Evolutionary conservation across 1,284 basidiomycete genomes (phyloP), one percentile per base, ranked within the genome.

Genomic region (Cryptococcus amylolentus): DNA sequence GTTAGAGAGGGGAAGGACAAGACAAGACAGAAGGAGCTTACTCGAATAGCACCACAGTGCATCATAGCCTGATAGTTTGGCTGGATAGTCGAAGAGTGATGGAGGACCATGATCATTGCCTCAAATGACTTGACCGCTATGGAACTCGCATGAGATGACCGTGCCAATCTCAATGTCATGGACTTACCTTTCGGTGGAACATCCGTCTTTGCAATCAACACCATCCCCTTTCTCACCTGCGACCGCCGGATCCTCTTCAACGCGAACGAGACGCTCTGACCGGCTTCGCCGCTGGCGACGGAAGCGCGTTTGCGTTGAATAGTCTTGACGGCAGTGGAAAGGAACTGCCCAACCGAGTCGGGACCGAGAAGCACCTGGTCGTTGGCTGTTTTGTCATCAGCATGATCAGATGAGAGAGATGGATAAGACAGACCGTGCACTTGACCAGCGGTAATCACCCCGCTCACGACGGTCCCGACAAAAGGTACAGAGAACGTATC

Each of bases 381-480:
- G 35, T 91, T 91, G 6, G 85, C 82, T 68, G 16, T 9, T 5
- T n/a, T 16, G 23, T 23, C 41, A 7, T 42, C 40, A 20, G 20
- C 7, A 42, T 23, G 14, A 31, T 14, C 10, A 23, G 16, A 26
- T 1, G 3, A 20, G 4, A 16, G 27, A 16, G 13, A 37, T 38
- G 26, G 9, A 5, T 9, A 4, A 52, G 51, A 31, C 67, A 61
- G 38, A 68, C 69, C 65, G 70, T 88, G 89, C 57, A 91, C 80
- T 18, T 79, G 81, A 7, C 91, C 90, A 28, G 86, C 81, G 61
- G 90, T 88, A 55, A 96, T 77, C 55, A 96, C 92, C 1, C 94
- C 93, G 66, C 91, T 92, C 69, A 96, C 90, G 6, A 97, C 95
- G 1, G 93, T 95, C 38, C 95, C 94, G 2, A 95, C 91, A 65